Percentiles rank a stretch among this genome's conserved stretches.
Evolutionary conservation across 202 grass and related monocot species (phyloP).

Genomic region (Carex arenaria): DNA sequence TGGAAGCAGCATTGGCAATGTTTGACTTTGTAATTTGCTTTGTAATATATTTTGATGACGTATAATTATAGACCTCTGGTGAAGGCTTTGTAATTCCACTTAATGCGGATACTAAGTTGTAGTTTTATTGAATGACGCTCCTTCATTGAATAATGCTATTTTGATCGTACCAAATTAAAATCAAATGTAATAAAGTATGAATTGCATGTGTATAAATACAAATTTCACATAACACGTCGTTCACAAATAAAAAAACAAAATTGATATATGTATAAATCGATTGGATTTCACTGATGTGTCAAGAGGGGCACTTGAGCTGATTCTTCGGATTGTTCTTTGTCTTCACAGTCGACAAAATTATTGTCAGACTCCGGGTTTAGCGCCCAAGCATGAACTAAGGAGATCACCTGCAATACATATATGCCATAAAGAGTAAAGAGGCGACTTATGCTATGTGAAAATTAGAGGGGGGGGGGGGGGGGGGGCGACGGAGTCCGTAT

Average conservation of each 20-base stretch:
- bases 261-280: background rate
- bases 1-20: constrained; percentile 4
- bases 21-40: background rate
- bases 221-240: background rate
- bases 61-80: background rate
- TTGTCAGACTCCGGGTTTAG: constrained; percentile 36
- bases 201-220: background rate
- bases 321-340: constrained; percentile 19
- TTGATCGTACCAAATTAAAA: background rate
- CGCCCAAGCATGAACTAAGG: constrained; percentile 47
- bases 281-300: constrained; percentile 22
- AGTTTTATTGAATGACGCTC: background rate
- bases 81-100: constrained; percentile 9
- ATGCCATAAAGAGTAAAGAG: background rate
- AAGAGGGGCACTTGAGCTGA: constrained; percentile 47
- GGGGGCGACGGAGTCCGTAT: too few relatives aligned
- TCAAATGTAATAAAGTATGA: background rate
- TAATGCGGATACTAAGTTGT: constrained; percentile 5
- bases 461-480: too few relatives aligned
- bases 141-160: background rate
- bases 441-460: background rate
- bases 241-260: background rate
- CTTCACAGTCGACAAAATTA: background rate
- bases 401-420: constrained; percentile 43
- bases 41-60: constrained; percentile 14